These are phyloP conservation scores for Ascochyta koolunga DNA, from an alignment of 2,329 filamentous ascomycete genomes.

Conservation along the genomic window DNA sequence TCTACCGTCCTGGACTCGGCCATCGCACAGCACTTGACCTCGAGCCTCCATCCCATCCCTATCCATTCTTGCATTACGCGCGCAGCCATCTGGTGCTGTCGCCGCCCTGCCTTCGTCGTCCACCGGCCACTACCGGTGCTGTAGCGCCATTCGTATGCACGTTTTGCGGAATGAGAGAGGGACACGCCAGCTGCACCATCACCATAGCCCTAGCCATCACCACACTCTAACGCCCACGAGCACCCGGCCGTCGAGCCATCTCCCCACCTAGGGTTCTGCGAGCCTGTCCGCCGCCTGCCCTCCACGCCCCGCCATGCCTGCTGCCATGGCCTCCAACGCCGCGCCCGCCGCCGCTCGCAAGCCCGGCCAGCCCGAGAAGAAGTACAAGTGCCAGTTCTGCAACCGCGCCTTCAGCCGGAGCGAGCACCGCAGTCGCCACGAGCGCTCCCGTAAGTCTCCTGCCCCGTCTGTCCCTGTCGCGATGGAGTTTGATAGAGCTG, in stretches of 20 bases:
- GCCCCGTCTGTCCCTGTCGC: slow-evolving; percentile 10
- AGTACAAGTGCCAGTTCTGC: slow-evolving; percentile 99
- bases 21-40: slow-evolving; percentile 23
- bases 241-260: slow-evolving; percentile 38
- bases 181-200: slow-evolving; percentile 31
- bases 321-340: slow-evolving; percentile 70
- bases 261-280: slow-evolving; percentile 13
- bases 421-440: slow-evolving; percentile 95
- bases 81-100: slow-evolving; percentile 20
- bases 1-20: slow-evolving; percentile 15
- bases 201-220: slow-evolving; percentile 35
- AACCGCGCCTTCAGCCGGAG: slow-evolving; percentile 96
- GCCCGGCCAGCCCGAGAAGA: slow-evolving; percentile 81
- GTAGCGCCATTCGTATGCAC: slow-evolving; percentile 31
- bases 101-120: slow-evolving; percentile 5
- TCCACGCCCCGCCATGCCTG: slow-evolving; percentile 63
- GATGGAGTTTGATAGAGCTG: slow-evolving; percentile 28
- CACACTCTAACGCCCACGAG: slow-evolving; percentile 48
- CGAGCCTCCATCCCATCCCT: slow-evolving; percentile 32
- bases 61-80: slow-evolving; percentile 34
- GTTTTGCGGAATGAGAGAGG: slow-evolving; percentile 38
- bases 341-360: slow-evolving; percentile 74
- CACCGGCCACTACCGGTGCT: slow-evolving; percentile 34
- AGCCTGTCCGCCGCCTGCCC: background rate
- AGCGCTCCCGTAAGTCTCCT: slow-evolving; percentile 87